Percentiles rank a stretch among this genome's conserved stretches.
phyloP scores from a whole-genome alignment of 176 grass and related monocot genomes.

The Musa troglodytarum region DNA sequence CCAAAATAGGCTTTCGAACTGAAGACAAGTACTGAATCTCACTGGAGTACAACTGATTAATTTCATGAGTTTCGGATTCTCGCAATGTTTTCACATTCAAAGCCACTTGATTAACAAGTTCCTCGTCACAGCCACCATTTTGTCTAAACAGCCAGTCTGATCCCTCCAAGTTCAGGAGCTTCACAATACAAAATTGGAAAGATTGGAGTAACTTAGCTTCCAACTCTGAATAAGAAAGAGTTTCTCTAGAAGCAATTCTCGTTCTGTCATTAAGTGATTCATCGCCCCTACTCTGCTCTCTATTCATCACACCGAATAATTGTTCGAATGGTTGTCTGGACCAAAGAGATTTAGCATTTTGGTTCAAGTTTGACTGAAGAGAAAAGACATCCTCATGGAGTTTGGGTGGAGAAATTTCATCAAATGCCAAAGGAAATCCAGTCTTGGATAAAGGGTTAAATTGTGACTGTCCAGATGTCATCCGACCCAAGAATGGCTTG shows the following conservation, averaged over 20 bases:
- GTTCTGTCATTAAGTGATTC: neutral
- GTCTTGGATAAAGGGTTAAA: neutral
- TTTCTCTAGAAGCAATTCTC: neutral
- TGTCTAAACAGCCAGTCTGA: constrained; percentile 12
- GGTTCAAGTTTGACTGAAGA: constrained; percentile 1
- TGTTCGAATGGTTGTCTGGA: constrained; percentile 15
- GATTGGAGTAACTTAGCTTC: constrained; percentile 22
- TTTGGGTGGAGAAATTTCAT: constrained; percentile 2
- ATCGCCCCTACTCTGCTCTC: neutral
- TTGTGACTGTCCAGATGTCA: constrained; percentile 3
- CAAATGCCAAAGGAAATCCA: neutral
- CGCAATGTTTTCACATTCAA: neutral
- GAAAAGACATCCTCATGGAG: neutral
- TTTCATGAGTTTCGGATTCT: neutral
- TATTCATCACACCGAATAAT: constrained; percentile 2
- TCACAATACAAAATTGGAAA: constrained; percentile 20
- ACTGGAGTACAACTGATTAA: neutral
- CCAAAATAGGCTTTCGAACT: neutral
- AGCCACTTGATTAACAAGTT: constrained; percentile 9
- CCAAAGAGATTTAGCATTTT: constrained; percentile 1
- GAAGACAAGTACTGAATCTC: constrained; percentile 10
- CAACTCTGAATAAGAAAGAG: constrained; percentile 16
- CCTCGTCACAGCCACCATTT: constrained; percentile 14
- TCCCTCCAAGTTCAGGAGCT: constrained; percentile 15
- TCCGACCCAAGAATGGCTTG: neutral